Base-by-base conservation (phyloP, 2,329 filamentous ascomycete species). In the Metarhizium robertsii region DNA sequence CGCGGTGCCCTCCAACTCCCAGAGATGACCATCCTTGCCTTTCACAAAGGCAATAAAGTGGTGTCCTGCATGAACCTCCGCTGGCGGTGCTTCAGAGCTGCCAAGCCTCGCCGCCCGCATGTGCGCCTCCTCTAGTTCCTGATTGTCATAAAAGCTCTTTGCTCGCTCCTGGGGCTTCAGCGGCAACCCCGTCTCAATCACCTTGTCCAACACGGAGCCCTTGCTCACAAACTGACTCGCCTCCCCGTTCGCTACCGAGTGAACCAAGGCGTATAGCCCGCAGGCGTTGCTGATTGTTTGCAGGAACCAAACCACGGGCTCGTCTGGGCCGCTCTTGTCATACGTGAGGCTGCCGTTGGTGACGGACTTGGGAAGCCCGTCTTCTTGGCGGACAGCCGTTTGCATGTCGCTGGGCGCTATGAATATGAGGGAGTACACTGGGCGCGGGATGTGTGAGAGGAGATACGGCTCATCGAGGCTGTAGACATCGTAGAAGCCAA, bases 11-110 rank as follows among this genome's bases (percentile, higher is more conserved):
- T 95, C 90, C 64, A 95, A 70, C 73, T 95, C 90, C 84, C 88
- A 95, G 46, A 95, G 66, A 55, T 75, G 75, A 6, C 80, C 78
- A 54, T 86, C 80, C 61, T 79, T 76, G 3, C 74, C 75, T 70
- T 87, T 90, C 51, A 92, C 84, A 66, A 92, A 94, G 46, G 87
- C 87, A 43, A 95, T 86, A 64, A 91, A 95, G 68, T 95, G 90
- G 59, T 90, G 75, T 48, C 88, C 86, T 1, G 84, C 74, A 34
- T 77, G 75, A 50, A 81, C 82, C 13, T 85, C 79, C 11, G 83
- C 81, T 18, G 73, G 65, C 1, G 86, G 86, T 1, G 86, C 80
- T 14, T 69, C 68, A 0, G 87, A 88, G 65, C 90, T 87, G 1
- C 90, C 90, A 45, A 76, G 70, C 2, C 72, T 73, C 4, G 87